Conservation (phyloP, 306 rosid species). For the Alnus rubra region DNA sequence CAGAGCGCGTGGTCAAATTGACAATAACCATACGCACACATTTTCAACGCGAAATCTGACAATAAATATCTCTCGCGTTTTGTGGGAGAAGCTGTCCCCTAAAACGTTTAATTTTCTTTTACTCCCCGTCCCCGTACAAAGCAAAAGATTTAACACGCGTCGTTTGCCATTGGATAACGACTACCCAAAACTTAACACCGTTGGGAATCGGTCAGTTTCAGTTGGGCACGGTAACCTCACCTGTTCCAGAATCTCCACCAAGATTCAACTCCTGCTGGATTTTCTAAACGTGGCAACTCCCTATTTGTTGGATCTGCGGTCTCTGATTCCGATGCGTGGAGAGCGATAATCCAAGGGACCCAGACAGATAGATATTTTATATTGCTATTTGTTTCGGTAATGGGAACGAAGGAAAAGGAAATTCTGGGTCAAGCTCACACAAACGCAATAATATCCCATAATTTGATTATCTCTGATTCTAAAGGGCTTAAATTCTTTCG, state of each 20-base stretch:
- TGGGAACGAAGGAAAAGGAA: not conserved
- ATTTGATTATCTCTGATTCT: not conserved
- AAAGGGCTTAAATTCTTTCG: not conserved
- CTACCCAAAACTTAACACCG: not conserved
- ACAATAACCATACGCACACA: not conserved
- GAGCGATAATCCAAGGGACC: not conserved
- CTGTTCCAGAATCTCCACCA: conserved; percentile 27
- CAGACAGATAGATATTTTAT: not conserved
- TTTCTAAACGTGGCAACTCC: not conserved
- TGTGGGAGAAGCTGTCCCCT: not conserved
- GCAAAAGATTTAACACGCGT: no score
- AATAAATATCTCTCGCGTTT: not conserved
- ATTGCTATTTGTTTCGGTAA: not conserved
- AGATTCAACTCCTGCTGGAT: conserved; percentile 19
- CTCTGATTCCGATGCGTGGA: not conserved
- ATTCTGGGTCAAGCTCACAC: not conserved
- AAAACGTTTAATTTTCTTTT: no score
- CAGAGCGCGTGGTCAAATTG: no score
- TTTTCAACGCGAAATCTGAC: not conserved
- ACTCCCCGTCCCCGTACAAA: no score
- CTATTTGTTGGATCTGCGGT: not conserved
- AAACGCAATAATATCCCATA: not conserved
- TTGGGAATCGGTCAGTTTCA: not conserved
- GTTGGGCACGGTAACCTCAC: not conserved
- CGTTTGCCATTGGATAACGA: no score